Conservation (phyloP, 148 eudicot species). For the Amaranthus cruentus region DNA sequence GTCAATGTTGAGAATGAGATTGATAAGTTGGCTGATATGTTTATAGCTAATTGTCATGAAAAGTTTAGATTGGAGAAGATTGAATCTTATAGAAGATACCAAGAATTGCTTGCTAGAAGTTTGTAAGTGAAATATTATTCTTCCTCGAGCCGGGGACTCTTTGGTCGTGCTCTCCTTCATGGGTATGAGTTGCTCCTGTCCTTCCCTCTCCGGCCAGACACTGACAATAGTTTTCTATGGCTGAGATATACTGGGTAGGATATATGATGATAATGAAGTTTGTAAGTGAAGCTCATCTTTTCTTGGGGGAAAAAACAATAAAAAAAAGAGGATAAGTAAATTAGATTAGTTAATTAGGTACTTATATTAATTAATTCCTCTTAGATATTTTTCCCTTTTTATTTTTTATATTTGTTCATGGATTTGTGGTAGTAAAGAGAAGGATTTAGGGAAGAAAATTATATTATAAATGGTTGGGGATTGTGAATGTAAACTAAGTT, state of each 20-base stretch:
- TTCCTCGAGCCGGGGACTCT: background rate
- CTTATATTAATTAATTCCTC: background rate
- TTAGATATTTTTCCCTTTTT: background rate
- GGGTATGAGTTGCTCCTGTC: too few relatives aligned
- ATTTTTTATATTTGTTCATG: background rate
- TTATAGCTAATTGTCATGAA: conserved; percentile 86
- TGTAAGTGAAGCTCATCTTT: too few relatives aligned
- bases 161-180: too few relatives aligned
- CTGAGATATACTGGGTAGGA: too few relatives aligned
- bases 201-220: too few relatives aligned
- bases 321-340: background rate
- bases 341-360: conserved; percentile 4
- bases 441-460: background rate
- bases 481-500: background rate
- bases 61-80: conserved; percentile 89
- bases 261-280: too few relatives aligned
- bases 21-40: conserved; percentile 82
- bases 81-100: conserved; percentile 87
- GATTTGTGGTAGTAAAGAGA: background rate
- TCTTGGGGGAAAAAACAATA: background rate
- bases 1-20: conserved; percentile 48
- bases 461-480: background rate
- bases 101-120: conserved; percentile 95
- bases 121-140: conserved; percentile 17
- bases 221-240: too few relatives aligned